Percentiles rank a stretch among this genome's conserved stretches.
Evolutionary conservation across 2,329 filamentous ascomycete genomes (phyloP).

Genomic region (Aspergillus fijiensis): DNA sequence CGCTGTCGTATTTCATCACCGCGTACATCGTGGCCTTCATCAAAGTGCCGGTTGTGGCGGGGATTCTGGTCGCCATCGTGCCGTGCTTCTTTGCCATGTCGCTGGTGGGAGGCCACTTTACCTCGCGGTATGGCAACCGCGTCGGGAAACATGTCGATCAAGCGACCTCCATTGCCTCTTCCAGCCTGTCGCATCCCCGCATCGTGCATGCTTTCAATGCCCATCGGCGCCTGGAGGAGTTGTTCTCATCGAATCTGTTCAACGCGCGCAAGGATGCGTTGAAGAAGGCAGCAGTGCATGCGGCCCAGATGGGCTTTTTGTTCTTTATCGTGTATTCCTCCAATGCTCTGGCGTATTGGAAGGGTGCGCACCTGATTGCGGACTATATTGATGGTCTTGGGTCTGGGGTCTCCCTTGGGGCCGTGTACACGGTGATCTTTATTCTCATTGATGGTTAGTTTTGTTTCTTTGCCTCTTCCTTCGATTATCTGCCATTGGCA

Average conservation of each 20-base stretch:
- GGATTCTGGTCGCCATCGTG: constrained; percentile 62
- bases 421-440: constrained; percentile 42
- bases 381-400: constrained; percentile 23
- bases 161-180: constrained; percentile 62
- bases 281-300: constrained; percentile 58
- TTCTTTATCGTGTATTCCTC: constrained; percentile 68
- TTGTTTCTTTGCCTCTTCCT: no score
- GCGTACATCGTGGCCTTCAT: constrained; percentile 67
- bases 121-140: constrained; percentile 48
- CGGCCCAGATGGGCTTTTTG: constrained; percentile 58
- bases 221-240: constrained; percentile 57
- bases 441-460: constrained; percentile 38
- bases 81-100: constrained; percentile 63
- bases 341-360: constrained; percentile 67
- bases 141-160: constrained; percentile 55
- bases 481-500: no score
- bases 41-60: constrained; percentile 54
- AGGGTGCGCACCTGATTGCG: constrained; percentile 59
- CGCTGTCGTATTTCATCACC: constrained; percentile 64
- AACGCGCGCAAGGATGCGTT: constrained; percentile 53
- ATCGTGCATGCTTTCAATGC: constrained; percentile 66
- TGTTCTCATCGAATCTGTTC: constrained; percentile 55
- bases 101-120: constrained; percentile 54
- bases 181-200: constrained; percentile 58
- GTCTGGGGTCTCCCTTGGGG: constrained; percentile 31